Base-by-base conservation (phyloP, 208 protist species). In the Wallacemonas rigidus region DNA sequence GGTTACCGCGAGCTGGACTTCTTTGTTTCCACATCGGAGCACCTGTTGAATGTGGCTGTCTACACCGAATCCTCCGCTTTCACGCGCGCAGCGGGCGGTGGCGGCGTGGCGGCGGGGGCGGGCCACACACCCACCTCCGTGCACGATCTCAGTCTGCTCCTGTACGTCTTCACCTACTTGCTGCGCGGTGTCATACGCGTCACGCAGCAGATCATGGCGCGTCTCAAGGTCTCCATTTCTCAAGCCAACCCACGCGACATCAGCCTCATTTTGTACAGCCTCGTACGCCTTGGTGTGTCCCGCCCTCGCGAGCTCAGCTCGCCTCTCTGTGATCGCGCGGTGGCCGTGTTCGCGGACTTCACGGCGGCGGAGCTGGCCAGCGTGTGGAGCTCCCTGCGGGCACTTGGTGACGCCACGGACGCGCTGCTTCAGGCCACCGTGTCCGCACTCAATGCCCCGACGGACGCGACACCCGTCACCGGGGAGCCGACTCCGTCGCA, bases 111-210 rank as follows among this genome's bases (percentile, higher is more conserved):
- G n/a, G 26, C 70, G 6, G 58, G 12, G 12, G 54, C 35, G 17
- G 54, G 56, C 55, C 72, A 81, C 12, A 60, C 76, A 57, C 82
- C 80, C 7, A 87, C 77, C 47, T 91, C 82, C 1, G 89, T 91
- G 54, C 81, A 90, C 56, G 91, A 96, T 72, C 82, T 96, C 26
- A 83, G 80, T 35, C 67, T 84, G 67, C 80, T 94, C 35, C 87
- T 96, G 68, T 94, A 88, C 71, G 81, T 75, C 63, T 91, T 94
- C 72, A 96, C 91, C 3, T 92, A 89, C 77, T 79, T 93, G 5
- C 69, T 96, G 39, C 84, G 83, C 43, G 89, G 85, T 35, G 87
- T 93, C 14, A 93, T 94, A 67, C 80, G 86, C 4, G 89, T 93
- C 3, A 90, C 92, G 56, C 91, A 96, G 70, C 83, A 91, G 76